Conservation (phyloP, 805 yeast genomes). For the Cyberlindnera lachancei region DNA sequence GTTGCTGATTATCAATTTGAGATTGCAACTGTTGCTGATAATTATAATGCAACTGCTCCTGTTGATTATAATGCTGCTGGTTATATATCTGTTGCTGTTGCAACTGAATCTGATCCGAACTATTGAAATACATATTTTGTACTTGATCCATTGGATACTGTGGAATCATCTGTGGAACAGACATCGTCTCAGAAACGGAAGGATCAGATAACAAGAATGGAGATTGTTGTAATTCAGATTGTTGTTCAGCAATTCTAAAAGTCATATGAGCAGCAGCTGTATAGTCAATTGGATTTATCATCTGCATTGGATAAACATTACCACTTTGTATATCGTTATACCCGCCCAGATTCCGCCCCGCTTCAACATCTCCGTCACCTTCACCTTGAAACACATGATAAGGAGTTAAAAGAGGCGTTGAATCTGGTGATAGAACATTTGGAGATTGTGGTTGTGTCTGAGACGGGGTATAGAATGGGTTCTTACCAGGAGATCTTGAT, state of each 20-base stretch:
- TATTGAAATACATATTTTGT: no score
- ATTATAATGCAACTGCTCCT: not conserved
- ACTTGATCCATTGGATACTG: not conserved
- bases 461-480: conserved; percentile 40
- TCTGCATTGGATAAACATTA: conserved; percentile 1
- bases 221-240: not conserved
- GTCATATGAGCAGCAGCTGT: conserved; percentile 3
- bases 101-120: not conserved
- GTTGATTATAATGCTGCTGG: not conserved
- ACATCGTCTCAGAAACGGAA: not conserved
- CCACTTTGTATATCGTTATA: no score
- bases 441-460: conserved; percentile 27
- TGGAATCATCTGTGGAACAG: conserved; percentile 1
- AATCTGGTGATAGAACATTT: conserved; percentile 15
- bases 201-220: conserved; percentile 2
- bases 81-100: not conserved
- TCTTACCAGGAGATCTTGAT: conserved; percentile 31
- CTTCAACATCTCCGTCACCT: no score
- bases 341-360: no score
- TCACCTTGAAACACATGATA: not conserved
- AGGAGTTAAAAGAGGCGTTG: conserved; percentile 18
- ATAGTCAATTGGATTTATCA: conserved; percentile 2
- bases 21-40: not conserved
- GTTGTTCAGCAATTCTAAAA: conserved; percentile 1
- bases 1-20: no score